Conservation (phyloP, 2,329 filamentous ascomycete species). For the Verticillium zaregamsianum region DNA sequence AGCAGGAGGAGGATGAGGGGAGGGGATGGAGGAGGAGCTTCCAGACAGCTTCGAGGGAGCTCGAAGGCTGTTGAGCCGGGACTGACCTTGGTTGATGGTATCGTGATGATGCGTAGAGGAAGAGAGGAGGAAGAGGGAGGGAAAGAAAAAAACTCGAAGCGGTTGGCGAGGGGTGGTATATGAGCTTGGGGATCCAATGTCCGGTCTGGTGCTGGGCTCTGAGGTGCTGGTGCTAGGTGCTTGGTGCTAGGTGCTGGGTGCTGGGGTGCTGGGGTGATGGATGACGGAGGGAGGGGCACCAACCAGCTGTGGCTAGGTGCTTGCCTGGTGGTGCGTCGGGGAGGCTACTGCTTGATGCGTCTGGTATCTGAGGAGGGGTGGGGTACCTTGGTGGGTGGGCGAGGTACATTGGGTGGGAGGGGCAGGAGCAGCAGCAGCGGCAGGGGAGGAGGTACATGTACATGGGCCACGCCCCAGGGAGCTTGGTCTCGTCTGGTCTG, state of each 20-base stretch:
- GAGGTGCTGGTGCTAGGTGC: too few relatives aligned
- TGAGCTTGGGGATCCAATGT: neutral
- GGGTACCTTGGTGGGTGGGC: neutral
- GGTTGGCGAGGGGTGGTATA: neutral
- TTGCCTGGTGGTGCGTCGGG: neutral
- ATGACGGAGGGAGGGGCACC: neutral
- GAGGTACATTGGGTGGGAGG: neutral
- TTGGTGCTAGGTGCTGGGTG: too few relatives aligned
- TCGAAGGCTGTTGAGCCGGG: neutral
- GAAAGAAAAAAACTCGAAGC: neutral
- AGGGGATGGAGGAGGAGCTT: neutral
- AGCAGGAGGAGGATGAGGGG: neutral
- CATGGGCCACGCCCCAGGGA: neutral
- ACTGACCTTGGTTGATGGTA: neutral
- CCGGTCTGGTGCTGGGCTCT: too few relatives aligned
- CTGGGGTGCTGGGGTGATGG: neutral
- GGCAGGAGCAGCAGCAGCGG: too few relatives aligned
- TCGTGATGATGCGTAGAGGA: neutral
- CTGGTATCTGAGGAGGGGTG: neutral
- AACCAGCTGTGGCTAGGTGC: neutral
- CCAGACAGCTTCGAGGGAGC: neutral
- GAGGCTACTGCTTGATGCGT: neutral
- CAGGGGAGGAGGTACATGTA: neutral
- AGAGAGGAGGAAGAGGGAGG: neutral
- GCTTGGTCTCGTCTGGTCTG: neutral